Percentiles rank a stretch among this genome's conserved stretches.
Evolutionary conservation across 352 stramenopile species (phyloP).

Genomic region (Achlya hypogyna): DNA sequence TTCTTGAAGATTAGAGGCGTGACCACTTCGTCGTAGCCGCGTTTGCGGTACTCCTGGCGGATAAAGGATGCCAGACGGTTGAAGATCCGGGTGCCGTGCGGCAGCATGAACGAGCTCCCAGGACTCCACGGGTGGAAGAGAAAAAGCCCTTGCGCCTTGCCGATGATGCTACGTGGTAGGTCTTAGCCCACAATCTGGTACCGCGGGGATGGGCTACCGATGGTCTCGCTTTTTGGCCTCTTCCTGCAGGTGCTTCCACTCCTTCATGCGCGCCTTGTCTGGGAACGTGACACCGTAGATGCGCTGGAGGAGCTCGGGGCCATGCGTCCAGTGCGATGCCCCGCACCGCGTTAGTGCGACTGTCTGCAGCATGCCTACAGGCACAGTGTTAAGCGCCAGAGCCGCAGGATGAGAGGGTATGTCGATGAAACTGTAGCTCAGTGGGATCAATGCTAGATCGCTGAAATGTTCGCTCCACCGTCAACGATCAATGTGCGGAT

Average conservation of each 20-base stretch:
- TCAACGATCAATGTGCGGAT: constrained; percentile 11
- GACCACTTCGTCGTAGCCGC: constrained; percentile 95
- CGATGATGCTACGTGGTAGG: constrained; percentile 69
- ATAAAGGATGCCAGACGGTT: constrained; percentile 91
- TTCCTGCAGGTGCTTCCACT: constrained; percentile 78
- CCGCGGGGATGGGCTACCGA: no score
- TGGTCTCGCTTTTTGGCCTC: neutral
- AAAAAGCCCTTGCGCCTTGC: constrained; percentile 94
- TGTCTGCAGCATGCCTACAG: constrained; percentile 75
- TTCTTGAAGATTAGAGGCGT: constrained; percentile 97
- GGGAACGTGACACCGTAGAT: constrained; percentile 97
- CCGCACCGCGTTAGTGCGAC: constrained; percentile 94
- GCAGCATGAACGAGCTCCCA: constrained; percentile 96
- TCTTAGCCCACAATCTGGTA: no score
- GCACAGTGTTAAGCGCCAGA: neutral
- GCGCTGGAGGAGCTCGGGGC: constrained; percentile 87
- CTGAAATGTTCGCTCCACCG: constrained; percentile 67
- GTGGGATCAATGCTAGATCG: constrained; percentile 55
- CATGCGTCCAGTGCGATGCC: constrained; percentile 86
- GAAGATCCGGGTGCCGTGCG: constrained; percentile 96
- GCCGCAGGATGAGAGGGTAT: constrained; percentile 23
- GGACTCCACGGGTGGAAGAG: constrained; percentile 92
- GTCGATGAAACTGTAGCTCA: constrained; percentile 80
- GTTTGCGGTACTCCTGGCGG: constrained; percentile 70
- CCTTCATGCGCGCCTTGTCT: constrained; percentile 75